Conservation (phyloP, 768 basidiomycete genomes). For the Pleurotus giganteus region DNA sequence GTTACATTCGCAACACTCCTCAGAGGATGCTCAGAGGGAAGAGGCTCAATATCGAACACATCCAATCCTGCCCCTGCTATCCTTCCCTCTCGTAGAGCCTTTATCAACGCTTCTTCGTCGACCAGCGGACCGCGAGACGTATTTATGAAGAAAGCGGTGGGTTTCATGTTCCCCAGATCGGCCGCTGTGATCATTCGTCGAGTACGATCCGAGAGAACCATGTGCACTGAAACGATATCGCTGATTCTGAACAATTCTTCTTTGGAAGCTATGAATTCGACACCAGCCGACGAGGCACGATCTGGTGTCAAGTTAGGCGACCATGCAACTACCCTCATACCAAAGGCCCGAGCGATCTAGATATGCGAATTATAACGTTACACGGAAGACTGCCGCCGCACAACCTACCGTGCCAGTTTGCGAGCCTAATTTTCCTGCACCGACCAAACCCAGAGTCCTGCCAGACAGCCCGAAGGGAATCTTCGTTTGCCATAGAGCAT, state of each 20-base stretch:
- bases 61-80: slow-evolving; percentile 65
- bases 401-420: slow-evolving; percentile 45
- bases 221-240: slow-evolving; percentile 62
- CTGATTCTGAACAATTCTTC: slow-evolving; percentile 50
- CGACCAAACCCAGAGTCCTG: slow-evolving; percentile 58
- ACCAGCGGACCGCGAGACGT: slow-evolving; percentile 67
- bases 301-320: slow-evolving; percentile 61
- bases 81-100: slow-evolving; percentile 39
- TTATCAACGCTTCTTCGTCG: slow-evolving; percentile 53
- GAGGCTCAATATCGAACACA: slow-evolving; percentile 66
- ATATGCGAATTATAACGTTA: not conserved
- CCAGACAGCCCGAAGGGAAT: slow-evolving; percentile 51
- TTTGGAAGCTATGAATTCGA: slow-evolving; percentile 46
- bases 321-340: slow-evolving; percentile 63
- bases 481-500: slow-evolving; percentile 51
- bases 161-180: slow-evolving; percentile 55
- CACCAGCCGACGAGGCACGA: slow-evolving; percentile 50
- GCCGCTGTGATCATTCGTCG: slow-evolving; percentile 42
- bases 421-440: slow-evolving; percentile 56
- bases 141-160: slow-evolving; percentile 60
- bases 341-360: slow-evolving; percentile 58
- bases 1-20: slow-evolving; percentile 52
- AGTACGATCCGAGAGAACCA: slow-evolving; percentile 54
- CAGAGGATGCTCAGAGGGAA: slow-evolving; percentile 54
- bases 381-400: not conserved